phyloP scores from a whole-genome alignment of 441 rosid species.

The Populus hybrid region DNA sequence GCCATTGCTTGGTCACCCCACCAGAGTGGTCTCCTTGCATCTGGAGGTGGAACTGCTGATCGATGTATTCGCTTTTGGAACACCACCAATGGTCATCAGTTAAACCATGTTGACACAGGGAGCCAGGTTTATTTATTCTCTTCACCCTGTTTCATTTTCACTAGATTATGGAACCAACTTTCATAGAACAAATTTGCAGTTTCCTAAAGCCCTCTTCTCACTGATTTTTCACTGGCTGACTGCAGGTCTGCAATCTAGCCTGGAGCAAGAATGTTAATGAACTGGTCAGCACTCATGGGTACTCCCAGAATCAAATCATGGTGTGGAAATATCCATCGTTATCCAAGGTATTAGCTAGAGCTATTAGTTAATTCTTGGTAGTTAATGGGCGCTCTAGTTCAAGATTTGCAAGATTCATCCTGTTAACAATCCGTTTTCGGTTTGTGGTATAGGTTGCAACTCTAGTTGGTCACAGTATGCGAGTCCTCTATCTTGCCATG shows the following conservation, averaged over 20 bases:
- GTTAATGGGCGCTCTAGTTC: not conserved
- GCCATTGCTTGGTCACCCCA: conserved; percentile 99
- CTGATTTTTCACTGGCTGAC: not conserved
- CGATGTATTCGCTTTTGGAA: conserved; percentile 97
- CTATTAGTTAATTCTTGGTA: not conserved
- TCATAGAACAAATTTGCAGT: not conserved
- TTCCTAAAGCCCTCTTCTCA: not conserved
- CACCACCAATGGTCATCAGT: conserved; percentile 84
- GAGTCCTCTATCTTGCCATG: conserved; percentile 89
- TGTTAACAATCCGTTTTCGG: not conserved
- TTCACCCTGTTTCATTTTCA: not conserved
- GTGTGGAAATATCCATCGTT: conserved; percentile 96
- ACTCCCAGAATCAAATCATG: conserved; percentile 98
- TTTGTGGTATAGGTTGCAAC: conserved; percentile 60
- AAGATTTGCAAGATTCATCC: not conserved
- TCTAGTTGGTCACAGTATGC: conserved; percentile 83
- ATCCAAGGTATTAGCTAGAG: conserved; percentile 56
- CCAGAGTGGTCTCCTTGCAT: conserved; percentile 88
- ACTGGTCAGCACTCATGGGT: conserved; percentile 94
- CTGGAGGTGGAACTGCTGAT: conserved; percentile 99
- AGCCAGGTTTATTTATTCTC: conserved; percentile 58
- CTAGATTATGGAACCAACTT: not conserved
- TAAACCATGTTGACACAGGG: conserved; percentile 87
- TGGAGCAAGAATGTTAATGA: conserved; percentile 99
- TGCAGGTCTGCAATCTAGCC: conserved; percentile 86